phyloP scores from a whole-genome alignment of 75 land plant species.

The Pinus tabuliformis region DNA sequence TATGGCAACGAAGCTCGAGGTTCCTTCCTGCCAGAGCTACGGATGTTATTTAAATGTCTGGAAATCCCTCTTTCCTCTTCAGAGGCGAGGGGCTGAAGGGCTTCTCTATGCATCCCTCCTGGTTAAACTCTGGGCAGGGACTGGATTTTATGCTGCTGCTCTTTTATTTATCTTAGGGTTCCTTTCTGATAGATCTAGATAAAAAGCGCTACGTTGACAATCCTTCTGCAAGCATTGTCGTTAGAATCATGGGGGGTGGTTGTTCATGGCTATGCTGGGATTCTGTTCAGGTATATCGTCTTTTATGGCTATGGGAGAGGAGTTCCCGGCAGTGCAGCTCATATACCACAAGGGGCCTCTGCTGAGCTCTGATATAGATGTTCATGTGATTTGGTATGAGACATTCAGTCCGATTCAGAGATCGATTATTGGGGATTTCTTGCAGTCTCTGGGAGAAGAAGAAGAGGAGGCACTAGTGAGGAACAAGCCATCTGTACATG shows the following conservation, averaged over 20 bases:
- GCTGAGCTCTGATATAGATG: conserved; percentile 13
- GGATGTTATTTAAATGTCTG: too few species aligned
- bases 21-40: too few species aligned
- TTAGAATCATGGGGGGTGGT: background rate
- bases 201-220: too few species aligned
- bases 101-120: too few species aligned
- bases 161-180: too few species aligned
- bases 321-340: conserved; percentile 19
- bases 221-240: too few species aligned
- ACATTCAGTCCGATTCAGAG: conserved; percentile 32
- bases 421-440: conserved; percentile 22
- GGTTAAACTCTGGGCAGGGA: too few species aligned
- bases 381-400: conserved; percentile 42
- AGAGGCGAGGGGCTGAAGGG: too few species aligned
- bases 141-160: too few species aligned
- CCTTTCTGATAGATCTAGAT: too few species aligned
- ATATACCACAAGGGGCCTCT: conserved; percentile 39
- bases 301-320: background rate
- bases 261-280: background rate
- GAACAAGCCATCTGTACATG: background rate
- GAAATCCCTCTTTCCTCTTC: too few species aligned
- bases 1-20: too few species aligned
- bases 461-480: background rate
- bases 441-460: conserved; percentile 17
- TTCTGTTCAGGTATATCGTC: background rate